phyloP scores from a whole-genome alignment of 164 flowering plant genomes.

The Sedum album region DNA sequence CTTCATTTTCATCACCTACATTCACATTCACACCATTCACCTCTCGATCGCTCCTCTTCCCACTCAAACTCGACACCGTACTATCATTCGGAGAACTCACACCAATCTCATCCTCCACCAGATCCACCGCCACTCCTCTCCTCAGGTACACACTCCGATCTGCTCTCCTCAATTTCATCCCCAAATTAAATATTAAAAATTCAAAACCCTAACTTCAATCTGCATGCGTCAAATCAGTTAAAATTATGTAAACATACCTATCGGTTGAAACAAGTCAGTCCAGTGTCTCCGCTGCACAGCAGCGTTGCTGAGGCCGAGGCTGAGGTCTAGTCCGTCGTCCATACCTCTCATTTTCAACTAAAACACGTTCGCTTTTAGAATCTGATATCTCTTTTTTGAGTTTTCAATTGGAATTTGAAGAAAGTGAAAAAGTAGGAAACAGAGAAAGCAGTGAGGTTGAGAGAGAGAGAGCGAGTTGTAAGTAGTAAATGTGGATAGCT shows the following conservation, averaged over 20 bases:
- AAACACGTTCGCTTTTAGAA: conserved; percentile 1
- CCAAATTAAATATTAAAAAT: background rate
- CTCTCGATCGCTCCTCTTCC: conserved; percentile 51
- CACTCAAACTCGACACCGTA: conserved; percentile 53
- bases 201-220: background rate
- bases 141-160: conserved; percentile 3
- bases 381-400: background rate
- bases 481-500: background rate
- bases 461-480: background rate
- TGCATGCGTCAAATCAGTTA: background rate
- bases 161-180: background rate
- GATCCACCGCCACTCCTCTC: conserved; percentile 11
- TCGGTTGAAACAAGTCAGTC: background rate
- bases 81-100: conserved; percentile 74
- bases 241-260: conserved; percentile 3
- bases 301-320: conserved; percentile 17
- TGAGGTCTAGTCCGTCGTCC: conserved; percentile 32
- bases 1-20: conserved; percentile 9
- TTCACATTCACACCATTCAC: conserved; percentile 15
- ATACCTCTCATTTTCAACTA: conserved; percentile 14
- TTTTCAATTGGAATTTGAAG: background rate
- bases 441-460: background rate
- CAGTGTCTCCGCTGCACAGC: conserved; percentile 9
- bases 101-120: conserved; percentile 53
- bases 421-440: background rate